Conservation (phyloP, 2,329 filamentous ascomycete species). For the Dactylonectria macrodidyma region DNA sequence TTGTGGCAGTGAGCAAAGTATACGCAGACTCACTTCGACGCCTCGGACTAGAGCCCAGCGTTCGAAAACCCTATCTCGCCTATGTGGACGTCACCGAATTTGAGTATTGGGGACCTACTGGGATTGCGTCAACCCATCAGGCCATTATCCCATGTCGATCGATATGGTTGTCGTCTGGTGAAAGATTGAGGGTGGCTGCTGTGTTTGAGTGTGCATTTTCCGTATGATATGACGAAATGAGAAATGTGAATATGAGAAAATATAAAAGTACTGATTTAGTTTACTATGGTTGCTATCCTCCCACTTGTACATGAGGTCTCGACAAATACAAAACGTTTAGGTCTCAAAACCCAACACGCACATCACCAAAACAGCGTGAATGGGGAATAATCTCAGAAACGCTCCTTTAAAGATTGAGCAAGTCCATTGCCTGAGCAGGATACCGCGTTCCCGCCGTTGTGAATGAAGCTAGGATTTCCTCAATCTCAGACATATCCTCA, state of each 20-base stretch:
- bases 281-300: slow-evolving; percentile 1
- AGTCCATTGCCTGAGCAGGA: slow-evolving; percentile 47
- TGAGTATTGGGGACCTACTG: slow-evolving; percentile 34
- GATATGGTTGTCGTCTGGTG: slow-evolving; percentile 52
- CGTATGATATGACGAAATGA: slow-evolving; percentile 24
- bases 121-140: slow-evolving; percentile 15
- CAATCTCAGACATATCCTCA: slow-evolving; percentile 66
- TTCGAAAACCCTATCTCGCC: slow-evolving; percentile 48
- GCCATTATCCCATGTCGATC: slow-evolving; percentile 56
- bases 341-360: background rate
- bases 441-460: slow-evolving; percentile 66
- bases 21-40: slow-evolving; percentile 43
- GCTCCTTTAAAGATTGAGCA: slow-evolving; percentile 33
- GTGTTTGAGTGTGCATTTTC: slow-evolving; percentile 47
- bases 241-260: slow-evolving; percentile 30
- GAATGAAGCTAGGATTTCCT: slow-evolving; percentile 64
- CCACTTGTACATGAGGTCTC: background rate
- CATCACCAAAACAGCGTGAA: background rate
- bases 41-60: slow-evolving; percentile 28
- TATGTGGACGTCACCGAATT: slow-evolving; percentile 50
- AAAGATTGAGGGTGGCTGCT: slow-evolving; percentile 53
- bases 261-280: slow-evolving; percentile 6
- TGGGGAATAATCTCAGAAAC: background rate
- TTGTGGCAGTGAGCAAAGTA: slow-evolving; percentile 36
- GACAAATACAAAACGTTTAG: background rate